phyloP scores from a whole-genome alignment of 768 basidiomycete species.

The Suillus subalutaceus region DNA sequence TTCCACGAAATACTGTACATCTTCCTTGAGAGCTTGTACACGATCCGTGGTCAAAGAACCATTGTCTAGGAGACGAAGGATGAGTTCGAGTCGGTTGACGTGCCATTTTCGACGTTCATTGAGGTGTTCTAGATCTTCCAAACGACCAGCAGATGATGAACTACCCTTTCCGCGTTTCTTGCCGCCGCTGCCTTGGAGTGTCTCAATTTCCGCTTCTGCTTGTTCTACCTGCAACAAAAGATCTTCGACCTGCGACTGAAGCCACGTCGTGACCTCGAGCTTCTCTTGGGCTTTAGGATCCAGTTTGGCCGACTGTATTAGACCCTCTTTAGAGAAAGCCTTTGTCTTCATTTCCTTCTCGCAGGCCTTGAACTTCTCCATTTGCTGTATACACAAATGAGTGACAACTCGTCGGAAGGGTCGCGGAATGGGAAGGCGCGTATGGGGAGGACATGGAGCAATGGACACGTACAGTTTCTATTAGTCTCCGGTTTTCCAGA shows the following conservation, averaged over 20 bases:
- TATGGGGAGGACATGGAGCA: neutral
- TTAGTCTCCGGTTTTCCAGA: conserved; percentile 91
- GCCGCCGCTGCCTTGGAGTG: conserved; percentile 65
- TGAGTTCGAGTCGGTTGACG: conserved; percentile 87
- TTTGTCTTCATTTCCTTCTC: conserved; percentile 99
- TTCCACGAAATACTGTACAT: conserved; percentile 95
- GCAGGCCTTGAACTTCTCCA: conserved; percentile 99
- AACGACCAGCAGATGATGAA: conserved; percentile 64
- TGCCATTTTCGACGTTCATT: conserved; percentile 98
- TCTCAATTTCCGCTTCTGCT: conserved; percentile 93
- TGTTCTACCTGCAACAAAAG: conserved; percentile 91
- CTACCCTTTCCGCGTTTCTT: conserved; percentile 86
- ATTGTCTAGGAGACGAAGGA: conserved; percentile 91
- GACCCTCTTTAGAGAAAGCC: conserved; percentile 98
- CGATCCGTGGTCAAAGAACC: conserved; percentile 84
- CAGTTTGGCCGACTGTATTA: conserved; percentile 90
- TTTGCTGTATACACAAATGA: conserved; percentile 71
- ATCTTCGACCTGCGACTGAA: conserved; percentile 88
- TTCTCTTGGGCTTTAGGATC: conserved; percentile 99
- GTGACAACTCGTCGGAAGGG: conserved; percentile 11
- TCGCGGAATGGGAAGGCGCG: conserved; percentile 15
- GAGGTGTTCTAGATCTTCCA: conserved; percentile 82
- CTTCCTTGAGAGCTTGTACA: conserved; percentile 84
- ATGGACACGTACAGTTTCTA: conserved; percentile 82
- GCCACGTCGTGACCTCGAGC: conserved; percentile 84